Percentiles rank a stretch among this genome's conserved stretches.
These are phyloP conservation scores for Passiflora organensis DNA, from an alignment of 345 rosid genomes.

Conservation along the genomic window DNA sequence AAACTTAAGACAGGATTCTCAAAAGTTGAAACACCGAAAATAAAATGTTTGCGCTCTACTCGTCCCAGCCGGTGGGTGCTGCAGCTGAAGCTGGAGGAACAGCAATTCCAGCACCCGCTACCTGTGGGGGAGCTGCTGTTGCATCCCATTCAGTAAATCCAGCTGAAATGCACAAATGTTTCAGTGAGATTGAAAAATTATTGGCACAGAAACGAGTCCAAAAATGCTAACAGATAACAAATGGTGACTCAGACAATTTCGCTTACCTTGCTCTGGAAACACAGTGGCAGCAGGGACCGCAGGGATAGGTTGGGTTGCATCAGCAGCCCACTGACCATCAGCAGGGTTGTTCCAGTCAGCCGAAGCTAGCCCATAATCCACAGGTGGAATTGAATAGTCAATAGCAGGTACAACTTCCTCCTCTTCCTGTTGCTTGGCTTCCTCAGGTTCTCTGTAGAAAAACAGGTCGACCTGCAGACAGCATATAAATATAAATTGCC, in stretches of 20 bases:
- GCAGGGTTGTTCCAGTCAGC: slow-evolving; percentile 53
- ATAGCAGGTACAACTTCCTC: slow-evolving; percentile 24
- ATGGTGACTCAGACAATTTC: background rate
- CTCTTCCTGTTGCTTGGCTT: slow-evolving; percentile 28
- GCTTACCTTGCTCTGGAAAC: slow-evolving; percentile 31
- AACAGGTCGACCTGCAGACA: slow-evolving; percentile 22
- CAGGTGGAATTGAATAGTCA: slow-evolving; percentile 22
- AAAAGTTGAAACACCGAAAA: background rate
- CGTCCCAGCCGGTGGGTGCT: slow-evolving; percentile 49
- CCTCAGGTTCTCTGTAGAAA: slow-evolving; percentile 26
- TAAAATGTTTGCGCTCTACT: slow-evolving; percentile 6
- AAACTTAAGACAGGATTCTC: background rate
- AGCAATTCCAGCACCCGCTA: slow-evolving; percentile 1
- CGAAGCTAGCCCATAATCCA: slow-evolving; percentile 30
- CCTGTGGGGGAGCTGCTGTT: slow-evolving; percentile 14
- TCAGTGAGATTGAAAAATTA: too few species aligned
- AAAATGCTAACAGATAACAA: background rate
- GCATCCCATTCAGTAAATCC: slow-evolving; percentile 41
- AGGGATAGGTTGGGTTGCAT: slow-evolving; percentile 50
- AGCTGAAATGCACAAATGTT: background rate
- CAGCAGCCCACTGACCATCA: slow-evolving; percentile 59
- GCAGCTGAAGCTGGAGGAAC: background rate
- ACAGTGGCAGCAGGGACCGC: slow-evolving; percentile 44
- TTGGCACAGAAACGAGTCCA: background rate
- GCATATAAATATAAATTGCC: background rate